phyloP scores from a whole-genome alignment of 2,329 filamentous ascomycete genomes.

The Fusarium xyrophilum region DNA sequence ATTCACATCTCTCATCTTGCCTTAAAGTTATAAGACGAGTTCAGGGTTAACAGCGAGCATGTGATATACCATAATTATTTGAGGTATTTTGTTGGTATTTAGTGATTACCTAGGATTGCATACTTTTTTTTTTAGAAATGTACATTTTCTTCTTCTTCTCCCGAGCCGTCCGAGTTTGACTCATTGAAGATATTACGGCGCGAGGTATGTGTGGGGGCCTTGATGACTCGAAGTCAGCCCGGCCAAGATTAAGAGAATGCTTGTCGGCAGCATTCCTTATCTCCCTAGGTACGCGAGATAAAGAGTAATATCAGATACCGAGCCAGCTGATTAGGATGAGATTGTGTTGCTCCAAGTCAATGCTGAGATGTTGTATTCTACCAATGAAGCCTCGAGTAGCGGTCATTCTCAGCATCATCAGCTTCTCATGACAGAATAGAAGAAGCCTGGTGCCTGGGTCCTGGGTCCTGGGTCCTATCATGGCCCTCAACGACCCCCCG shows the following conservation, averaged over 20 bases:
- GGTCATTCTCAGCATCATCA: slow-evolving; percentile 1
- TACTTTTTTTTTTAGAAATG: slow-evolving; percentile 25
- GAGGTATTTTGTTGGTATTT: slow-evolving; percentile 19
- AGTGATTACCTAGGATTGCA: slow-evolving; percentile 20
- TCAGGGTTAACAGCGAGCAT: slow-evolving; percentile 30
- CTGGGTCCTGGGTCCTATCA: not conserved
- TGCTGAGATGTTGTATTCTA: not conserved
- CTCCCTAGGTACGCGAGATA: not conserved
- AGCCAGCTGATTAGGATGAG: not conserved
- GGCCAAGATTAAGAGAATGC: not conserved
- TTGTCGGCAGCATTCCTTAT: slow-evolving; percentile 5
- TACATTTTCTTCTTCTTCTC: slow-evolving; percentile 8
- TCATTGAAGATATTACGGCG: slow-evolving; percentile 3
- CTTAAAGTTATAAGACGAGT: slow-evolving; percentile 8
- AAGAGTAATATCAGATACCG: not conserved
- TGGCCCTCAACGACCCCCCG: slow-evolving; percentile 7
- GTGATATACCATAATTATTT: slow-evolving; percentile 32
- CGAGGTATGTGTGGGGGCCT: slow-evolving; percentile 20
- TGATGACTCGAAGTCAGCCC: slow-evolving; percentile 29
- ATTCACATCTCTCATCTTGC: not conserved
- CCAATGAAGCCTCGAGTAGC: not conserved
- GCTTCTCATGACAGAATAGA: not conserved
- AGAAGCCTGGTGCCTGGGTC: not conserved
- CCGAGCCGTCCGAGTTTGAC: slow-evolving; percentile 13
- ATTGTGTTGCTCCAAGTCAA: not conserved